These are phyloP conservation scores for Tolypocladium inflatum DNA, from an alignment of 2,329 filamentous ascomycete species.

Conservation along the genomic window DNA sequence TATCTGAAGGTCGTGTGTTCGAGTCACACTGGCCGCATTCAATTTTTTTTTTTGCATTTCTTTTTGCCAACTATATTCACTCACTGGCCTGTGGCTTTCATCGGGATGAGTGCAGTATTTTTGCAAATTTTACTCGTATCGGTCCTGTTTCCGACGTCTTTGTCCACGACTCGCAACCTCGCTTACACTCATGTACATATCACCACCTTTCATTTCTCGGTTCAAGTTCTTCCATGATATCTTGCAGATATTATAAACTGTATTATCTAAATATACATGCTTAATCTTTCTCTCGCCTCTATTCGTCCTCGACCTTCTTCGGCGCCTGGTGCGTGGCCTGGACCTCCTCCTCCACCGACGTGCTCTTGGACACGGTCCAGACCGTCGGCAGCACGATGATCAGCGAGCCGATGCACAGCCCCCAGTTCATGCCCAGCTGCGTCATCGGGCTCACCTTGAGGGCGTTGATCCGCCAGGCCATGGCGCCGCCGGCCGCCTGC, in stretches of 20 bases:
- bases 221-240: not conserved
- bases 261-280: not conserved
- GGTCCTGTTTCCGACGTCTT: too few species aligned
- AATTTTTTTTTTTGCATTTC: not conserved
- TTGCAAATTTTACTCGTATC: too few species aligned
- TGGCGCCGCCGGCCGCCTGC: conserved; percentile 31
- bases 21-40: conserved; percentile 17
- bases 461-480: conserved; percentile 35
- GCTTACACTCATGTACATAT: too few species aligned
- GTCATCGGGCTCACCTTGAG: conserved; percentile 23
- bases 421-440: conserved; percentile 36
- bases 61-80: not conserved
- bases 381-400: conserved; percentile 32
- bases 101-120: too few species aligned
- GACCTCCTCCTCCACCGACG: conserved; percentile 13
- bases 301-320: not conserved
- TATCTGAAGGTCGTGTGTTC: conserved; percentile 19
- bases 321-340: not conserved
- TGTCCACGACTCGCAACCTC: too few species aligned
- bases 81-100: not conserved
- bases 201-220: too few species aligned
- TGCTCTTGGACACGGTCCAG: conserved; percentile 22
- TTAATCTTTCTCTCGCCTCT: not conserved
- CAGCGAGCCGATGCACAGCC: conserved; percentile 32
- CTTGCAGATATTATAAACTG: not conserved